phyloP scores from a whole-genome alignment of 1,139 yeast species.

The Protomyces inundatus region DNA sequence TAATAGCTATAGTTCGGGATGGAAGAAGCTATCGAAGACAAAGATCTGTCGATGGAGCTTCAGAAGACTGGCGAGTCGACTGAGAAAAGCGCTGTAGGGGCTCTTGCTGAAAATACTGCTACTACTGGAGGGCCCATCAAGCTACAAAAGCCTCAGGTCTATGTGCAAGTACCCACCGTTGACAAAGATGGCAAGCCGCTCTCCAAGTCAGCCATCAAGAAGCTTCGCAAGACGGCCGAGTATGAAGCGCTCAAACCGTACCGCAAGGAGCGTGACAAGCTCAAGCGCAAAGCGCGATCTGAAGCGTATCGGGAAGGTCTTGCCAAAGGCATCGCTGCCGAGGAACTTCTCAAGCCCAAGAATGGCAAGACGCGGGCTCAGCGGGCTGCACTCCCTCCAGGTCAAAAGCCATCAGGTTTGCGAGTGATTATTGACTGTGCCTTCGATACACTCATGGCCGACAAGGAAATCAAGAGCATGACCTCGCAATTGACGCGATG shows the following conservation, averaged over 20 bases:
- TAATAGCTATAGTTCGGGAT: too few species aligned
- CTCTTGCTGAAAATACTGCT: not conserved
- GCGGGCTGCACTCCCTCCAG: not conserved
- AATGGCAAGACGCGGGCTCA: not conserved
- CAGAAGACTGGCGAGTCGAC: too few species aligned
- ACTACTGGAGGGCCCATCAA: not conserved
- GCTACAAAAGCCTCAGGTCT: not conserved
- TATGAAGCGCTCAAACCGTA: constrained; percentile 16
- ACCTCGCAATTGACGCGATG: constrained; percentile 76
- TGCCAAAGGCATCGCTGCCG: not conserved
- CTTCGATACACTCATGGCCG: constrained; percentile 83
- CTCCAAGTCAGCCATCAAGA: constrained; percentile 17
- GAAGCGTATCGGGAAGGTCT: constrained; percentile 7
- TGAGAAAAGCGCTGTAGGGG: too few species aligned
- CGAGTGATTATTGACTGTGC: constrained; percentile 74
- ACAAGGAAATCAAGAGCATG: constrained; percentile 67
- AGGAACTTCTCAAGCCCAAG: constrained; percentile 4
- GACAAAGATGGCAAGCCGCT: not conserved
- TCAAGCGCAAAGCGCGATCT: constrained; percentile 41
- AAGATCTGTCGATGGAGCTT: too few species aligned
- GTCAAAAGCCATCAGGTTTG: constrained; percentile 32
- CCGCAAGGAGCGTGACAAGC: constrained; percentile 35
- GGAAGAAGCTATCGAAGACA: too few species aligned
- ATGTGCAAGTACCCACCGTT: not conserved
- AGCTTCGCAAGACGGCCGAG: not conserved